Conservation (phyloP, 2,329 filamentous ascomycete species). For the Colletotrichum tropicale region DNA sequence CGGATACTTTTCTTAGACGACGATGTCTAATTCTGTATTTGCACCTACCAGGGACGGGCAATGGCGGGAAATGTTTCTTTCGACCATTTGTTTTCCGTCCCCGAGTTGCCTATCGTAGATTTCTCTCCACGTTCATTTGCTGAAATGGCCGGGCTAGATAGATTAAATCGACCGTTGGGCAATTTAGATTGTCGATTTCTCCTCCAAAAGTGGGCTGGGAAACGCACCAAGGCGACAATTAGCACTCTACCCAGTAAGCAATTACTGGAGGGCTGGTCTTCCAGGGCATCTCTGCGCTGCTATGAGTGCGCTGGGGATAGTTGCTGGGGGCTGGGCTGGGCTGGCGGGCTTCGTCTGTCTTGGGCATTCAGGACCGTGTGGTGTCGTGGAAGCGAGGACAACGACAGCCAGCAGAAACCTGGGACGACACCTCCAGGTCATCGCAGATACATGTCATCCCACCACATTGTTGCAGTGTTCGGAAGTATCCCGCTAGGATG, state of each 20-base stretch:
- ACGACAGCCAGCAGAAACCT: not conserved
- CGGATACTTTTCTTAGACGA: not conserved
- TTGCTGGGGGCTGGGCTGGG: not conserved
- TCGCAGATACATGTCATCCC: not conserved
- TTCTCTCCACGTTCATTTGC: constrained; percentile 1
- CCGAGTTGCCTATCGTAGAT: constrained; percentile 4
- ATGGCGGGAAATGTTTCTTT: constrained; percentile 5
- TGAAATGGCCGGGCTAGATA: not conserved
- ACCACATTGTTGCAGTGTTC: accelerated
- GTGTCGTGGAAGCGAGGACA: not conserved
- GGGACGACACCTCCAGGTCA: not conserved
- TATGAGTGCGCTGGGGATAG: not conserved
- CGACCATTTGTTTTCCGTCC: not conserved
- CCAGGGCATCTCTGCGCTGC: not conserved
- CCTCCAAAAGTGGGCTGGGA: constrained; percentile 9
- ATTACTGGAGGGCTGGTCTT: not conserved
- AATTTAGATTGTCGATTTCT: not conserved
- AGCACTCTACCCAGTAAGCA: not conserved
- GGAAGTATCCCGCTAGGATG: not conserved
- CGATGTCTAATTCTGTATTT: not conserved
- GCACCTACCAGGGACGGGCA: not conserved
- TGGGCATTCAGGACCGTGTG: not conserved
- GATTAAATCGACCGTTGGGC: constrained; percentile 2
- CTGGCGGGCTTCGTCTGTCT: not conserved
- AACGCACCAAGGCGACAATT: not conserved